phyloP scores from a whole-genome alignment of 352 stramenopile genomes.

The Pythium grandisporangium region DNA sequence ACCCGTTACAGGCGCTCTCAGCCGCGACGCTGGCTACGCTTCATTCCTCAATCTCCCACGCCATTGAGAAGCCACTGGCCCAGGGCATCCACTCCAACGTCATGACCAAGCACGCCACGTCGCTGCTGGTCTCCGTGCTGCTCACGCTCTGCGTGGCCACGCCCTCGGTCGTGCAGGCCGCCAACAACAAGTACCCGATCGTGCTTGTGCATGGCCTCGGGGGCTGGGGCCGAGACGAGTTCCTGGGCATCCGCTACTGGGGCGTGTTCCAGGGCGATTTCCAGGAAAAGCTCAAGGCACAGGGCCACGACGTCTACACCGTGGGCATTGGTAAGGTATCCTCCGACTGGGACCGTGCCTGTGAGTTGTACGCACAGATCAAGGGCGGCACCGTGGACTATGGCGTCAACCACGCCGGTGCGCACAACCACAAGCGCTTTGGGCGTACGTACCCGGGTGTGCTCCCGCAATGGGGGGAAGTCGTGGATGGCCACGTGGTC shows the following conservation, averaged over 20 bases:
- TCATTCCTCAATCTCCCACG: too few relatives aligned
- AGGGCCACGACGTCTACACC: slow-evolving; percentile 21
- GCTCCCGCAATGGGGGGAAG: slow-evolving; percentile 42
- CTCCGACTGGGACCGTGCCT: slow-evolving; percentile 27
- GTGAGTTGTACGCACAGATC: slow-evolving; percentile 28
- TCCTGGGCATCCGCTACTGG: slow-evolving; percentile 15
- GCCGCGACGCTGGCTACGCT: too few relatives aligned
- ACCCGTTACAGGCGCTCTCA: too few relatives aligned
- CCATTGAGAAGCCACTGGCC: too few relatives aligned
- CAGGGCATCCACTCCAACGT: too few relatives aligned
- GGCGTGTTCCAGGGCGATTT: slow-evolving; percentile 10
- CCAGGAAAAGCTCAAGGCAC: slow-evolving; percentile 12
- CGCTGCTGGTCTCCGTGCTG: slow-evolving; percentile 6
- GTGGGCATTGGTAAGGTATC: slow-evolving; percentile 16
- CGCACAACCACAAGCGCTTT: slow-evolving; percentile 15
- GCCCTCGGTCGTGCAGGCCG: too few relatives aligned
- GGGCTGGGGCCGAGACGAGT: slow-evolving; percentile 13
- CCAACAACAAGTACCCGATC: slow-evolving; percentile 15
- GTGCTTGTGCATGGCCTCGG: slow-evolving; percentile 19
- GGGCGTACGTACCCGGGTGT: slow-evolving; percentile 40
- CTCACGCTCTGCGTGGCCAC: slow-evolving; percentile 1
- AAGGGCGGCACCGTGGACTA: slow-evolving; percentile 26
- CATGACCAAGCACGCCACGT: too few relatives aligned
- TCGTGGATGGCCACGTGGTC: slow-evolving; percentile 34
- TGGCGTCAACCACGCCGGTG: slow-evolving; percentile 11